Conservation (phyloP, 768 basidiomycete genomes). For the Neoboletus magnificus region DNA sequence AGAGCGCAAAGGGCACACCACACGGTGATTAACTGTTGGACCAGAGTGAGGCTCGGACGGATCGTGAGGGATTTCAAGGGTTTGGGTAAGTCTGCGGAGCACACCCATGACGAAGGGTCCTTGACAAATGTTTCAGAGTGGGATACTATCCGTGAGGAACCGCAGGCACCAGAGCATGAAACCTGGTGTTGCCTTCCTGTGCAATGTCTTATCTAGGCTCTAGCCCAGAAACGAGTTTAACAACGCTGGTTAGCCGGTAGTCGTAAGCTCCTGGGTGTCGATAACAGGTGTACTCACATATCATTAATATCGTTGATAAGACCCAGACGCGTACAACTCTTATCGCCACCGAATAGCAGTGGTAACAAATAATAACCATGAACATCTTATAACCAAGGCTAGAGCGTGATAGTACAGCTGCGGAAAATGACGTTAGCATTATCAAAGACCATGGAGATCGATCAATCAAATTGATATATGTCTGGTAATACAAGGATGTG, state of each 20-base stretch:
- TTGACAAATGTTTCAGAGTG: neutral
- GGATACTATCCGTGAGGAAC: neutral
- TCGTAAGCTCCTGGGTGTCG: neutral
- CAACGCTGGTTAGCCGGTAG: neutral
- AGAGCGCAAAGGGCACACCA: conserved; percentile 17
- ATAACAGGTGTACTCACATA: neutral
- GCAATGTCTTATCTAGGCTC: conserved; percentile 7
- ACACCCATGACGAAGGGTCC: conserved; percentile 20
- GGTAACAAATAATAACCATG: neutral
- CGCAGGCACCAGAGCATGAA: neutral
- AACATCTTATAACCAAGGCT: neutral
- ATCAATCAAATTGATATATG: conserved; percentile 31
- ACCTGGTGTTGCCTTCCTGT: conserved; percentile 3
- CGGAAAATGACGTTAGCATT: conserved; percentile 7
- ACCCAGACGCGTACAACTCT: neutral
- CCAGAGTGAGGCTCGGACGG: conserved; percentile 49
- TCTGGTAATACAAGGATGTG: conserved; percentile 33
- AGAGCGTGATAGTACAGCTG: neutral
- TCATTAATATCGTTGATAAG: conserved; percentile 1
- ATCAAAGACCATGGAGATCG: neutral
- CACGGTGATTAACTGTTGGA: conserved; percentile 58
- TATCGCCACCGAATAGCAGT: neutral
- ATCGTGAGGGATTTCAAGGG: conserved; percentile 52
- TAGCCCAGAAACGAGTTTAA: neutral
- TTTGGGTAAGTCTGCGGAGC: conserved; percentile 22